Base-by-base conservation (phyloP, 208 protist genomes). In the Tritrichomonas foetus region DNA sequence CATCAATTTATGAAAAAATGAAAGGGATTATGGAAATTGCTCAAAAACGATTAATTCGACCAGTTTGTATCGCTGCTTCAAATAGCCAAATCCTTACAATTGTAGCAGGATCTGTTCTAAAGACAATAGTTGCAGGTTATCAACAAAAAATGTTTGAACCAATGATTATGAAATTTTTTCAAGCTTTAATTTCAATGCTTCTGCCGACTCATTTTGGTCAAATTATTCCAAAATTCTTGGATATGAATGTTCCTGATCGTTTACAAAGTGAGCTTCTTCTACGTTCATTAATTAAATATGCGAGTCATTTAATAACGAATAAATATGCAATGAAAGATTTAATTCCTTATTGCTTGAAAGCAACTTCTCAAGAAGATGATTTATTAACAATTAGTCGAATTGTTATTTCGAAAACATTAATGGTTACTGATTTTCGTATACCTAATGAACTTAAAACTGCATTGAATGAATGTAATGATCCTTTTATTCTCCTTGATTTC, bases 1-100 rank as follows among this genome's bases (percentile, higher is more conserved):
- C 39, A 11, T 20, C 74, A 30, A 50, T 82, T 82, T 82, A 82
- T 27, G 74, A 82, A 3, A 82, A 50, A 82, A 82, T 82, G 74
- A 82, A 82, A 50, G 41, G 11, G 3, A 8, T 82, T 9, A 82
- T 82, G 9, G 33, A 82, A 25, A 47, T 47, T 50, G 74, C 74
- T 3, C 33, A 82, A 25, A 50, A 30, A 3, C 20, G 74, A 3
- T 30, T 27, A 82, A 39, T 82, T 20, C 30, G 39, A 20, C 74
- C 74, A 27, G 14, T 39, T 14, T 30, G 33, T 30, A 50, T 82
- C 30, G 47, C 74, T 30, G 74, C 74, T 9, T 27, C 41, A 3
- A 82, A 39, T 50, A 47, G 33, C 16, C 74, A 82, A 82, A 16
- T 82, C 5, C 27, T 82, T 0, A 82, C 33, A 8, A 47, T 30